These are phyloP conservation scores for Multifurca ochricompacta DNA, from an alignment of 768 basidiomycete genomes.

Conservation along the genomic window DNA sequence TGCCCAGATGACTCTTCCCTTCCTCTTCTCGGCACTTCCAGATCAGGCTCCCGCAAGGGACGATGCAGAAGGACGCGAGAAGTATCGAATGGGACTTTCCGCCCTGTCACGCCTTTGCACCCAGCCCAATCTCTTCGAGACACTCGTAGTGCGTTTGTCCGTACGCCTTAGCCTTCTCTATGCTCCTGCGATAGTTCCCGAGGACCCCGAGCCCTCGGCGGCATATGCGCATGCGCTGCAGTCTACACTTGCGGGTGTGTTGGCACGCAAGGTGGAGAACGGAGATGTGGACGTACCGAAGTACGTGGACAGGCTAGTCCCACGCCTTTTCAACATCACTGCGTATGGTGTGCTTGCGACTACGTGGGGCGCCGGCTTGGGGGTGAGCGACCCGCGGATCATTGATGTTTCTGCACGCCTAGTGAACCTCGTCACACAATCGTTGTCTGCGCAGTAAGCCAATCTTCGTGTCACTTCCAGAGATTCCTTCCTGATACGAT, in stretches of 20 bases:
- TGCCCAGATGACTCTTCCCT: constrained; percentile 67
- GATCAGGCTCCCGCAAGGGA: constrained; percentile 50
- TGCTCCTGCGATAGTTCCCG: constrained; percentile 27
- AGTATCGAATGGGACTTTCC: constrained; percentile 59
- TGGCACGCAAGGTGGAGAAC: constrained; percentile 42
- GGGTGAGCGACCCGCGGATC: constrained; percentile 44
- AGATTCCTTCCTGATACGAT: not conserved
- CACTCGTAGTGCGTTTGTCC: constrained; percentile 65
- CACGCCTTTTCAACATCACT: constrained; percentile 60
- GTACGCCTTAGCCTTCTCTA: constrained; percentile 72
- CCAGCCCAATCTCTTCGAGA: constrained; percentile 75
- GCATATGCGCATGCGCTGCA: constrained; percentile 86
- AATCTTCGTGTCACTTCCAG: not conserved
- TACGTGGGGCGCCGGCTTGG: constrained; percentile 22
- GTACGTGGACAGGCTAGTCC: constrained; percentile 71
- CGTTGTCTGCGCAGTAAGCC: constrained; percentile 58
- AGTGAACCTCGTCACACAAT: constrained; percentile 58
- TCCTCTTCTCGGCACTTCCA: constrained; percentile 71
- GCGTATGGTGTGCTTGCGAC: constrained; percentile 33
- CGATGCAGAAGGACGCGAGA: constrained; percentile 46
- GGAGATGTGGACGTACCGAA: constrained; percentile 64
- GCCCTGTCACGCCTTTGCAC: constrained; percentile 67
- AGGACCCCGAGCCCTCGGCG: constrained; percentile 52
- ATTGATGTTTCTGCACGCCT: constrained; percentile 58
- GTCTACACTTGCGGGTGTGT: constrained; percentile 53